Percentiles rank a stretch among this genome's conserved stretches.
These are phyloP conservation scores for Dactylellina leptospora DNA, from an alignment of 2,329 filamentous ascomycete species.

Conservation along the genomic window DNA sequence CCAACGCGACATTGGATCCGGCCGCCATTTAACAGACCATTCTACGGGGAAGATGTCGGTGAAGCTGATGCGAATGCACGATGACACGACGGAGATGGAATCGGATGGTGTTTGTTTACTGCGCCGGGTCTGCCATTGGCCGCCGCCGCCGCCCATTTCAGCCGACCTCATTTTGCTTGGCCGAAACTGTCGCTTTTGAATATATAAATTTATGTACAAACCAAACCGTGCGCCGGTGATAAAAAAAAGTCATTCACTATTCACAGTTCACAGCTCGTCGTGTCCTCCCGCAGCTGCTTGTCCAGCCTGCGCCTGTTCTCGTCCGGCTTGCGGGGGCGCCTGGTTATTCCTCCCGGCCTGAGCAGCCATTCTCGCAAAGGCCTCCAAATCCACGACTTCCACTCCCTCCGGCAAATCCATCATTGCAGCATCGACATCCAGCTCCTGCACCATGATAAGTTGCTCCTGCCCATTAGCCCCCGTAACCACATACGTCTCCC, in stretches of 20 bases:
- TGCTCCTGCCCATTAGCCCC: conserved; percentile 71
- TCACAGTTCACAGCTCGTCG: conserved; percentile 21
- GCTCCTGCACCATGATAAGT: conserved; percentile 71
- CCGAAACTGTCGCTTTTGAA: not conserved
- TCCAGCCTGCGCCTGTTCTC: conserved; percentile 18
- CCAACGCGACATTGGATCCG: conserved; percentile 52
- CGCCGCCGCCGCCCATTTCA: no score
- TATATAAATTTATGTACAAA: not conserved
- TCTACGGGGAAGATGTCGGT: conserved; percentile 6
- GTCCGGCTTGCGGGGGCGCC: not conserved
- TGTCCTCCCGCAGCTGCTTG: no score
- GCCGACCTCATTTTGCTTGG: no score
- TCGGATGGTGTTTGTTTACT: no score
- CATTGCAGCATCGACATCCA: conserved; percentile 72
- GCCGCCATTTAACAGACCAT: conserved; percentile 53
- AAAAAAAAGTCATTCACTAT: not conserved
- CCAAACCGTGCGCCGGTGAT: not conserved
- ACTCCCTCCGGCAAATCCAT: conserved; percentile 73
- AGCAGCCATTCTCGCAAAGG: conserved; percentile 66
- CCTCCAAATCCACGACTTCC: conserved; percentile 78
- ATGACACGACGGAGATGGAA: conserved; percentile 3
- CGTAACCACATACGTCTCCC: conserved; percentile 65
- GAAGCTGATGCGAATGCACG: not conserved
- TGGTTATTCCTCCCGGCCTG: conserved; percentile 56
- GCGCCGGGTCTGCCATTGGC: no score